Percentiles rank a stretch among this genome's conserved stretches.
Conservation (phyloP, 345 rosid species). For the Pelargonium nanum region DNA sequence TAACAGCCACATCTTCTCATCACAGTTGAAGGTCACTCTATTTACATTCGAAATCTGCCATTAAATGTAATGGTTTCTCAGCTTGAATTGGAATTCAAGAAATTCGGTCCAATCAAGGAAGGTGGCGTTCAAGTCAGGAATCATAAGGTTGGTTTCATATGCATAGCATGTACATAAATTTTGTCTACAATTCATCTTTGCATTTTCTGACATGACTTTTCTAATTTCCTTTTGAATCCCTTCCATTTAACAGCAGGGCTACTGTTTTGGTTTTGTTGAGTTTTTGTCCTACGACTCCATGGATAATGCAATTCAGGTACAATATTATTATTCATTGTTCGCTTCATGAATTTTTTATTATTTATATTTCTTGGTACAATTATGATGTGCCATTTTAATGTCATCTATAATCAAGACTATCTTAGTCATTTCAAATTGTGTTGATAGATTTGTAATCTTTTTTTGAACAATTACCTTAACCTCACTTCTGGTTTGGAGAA, state of each 20-base stretch:
- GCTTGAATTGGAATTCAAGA: slow-evolving; percentile 52
- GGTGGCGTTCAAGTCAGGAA: slow-evolving; percentile 68
- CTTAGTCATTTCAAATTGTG: too few species aligned
- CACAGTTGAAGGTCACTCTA: slow-evolving; percentile 58
- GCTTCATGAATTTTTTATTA: too few species aligned
- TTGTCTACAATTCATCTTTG: not conserved
- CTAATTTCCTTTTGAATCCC: slow-evolving; percentile 8
- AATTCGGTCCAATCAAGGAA: slow-evolving; percentile 59
- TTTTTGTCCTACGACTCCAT: slow-evolving; percentile 43
- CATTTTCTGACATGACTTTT: slow-evolving; percentile 2
- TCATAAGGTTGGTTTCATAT: slow-evolving; percentile 41
- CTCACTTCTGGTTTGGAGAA: too few species aligned
- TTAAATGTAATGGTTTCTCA: slow-evolving; percentile 33
- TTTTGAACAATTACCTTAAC: too few species aligned
- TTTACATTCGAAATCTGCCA: slow-evolving; percentile 52
- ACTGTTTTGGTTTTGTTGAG: slow-evolving; percentile 72
- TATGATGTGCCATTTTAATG: too few species aligned
- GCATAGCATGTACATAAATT: slow-evolving; percentile 2
- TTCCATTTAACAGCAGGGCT: slow-evolving; percentile 45
- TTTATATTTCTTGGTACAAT: too few species aligned
- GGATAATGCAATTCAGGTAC: slow-evolving; percentile 50
- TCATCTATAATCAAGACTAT: too few species aligned
- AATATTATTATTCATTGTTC: not conserved
- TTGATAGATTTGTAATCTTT: too few species aligned
- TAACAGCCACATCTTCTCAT: slow-evolving; percentile 4